A percentile compares a stretch with the other conserved stretches of the same genome.
phyloP scores from a whole-genome alignment of 805 yeast genomes.

The Lachancea quebecensis region DNA sequence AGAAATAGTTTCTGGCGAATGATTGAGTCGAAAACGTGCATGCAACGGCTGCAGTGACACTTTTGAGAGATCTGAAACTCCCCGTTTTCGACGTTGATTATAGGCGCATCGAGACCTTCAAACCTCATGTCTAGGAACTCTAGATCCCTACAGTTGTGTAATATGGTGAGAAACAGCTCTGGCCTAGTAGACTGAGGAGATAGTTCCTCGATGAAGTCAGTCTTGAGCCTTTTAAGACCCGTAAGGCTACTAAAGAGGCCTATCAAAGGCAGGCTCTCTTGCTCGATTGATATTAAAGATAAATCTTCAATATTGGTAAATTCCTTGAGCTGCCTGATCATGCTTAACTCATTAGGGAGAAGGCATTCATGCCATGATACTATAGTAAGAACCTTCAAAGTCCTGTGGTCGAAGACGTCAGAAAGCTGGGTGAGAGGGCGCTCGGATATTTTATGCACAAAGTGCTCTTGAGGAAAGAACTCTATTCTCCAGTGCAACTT shows the following conservation, averaged over 20 bases:
- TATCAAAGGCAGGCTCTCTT: conserved; percentile 29
- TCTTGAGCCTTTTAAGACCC: conserved; percentile 33
- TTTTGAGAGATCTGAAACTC: conserved; percentile 27
- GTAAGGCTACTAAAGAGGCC: conserved; percentile 26
- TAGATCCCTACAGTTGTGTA: conserved; percentile 30
- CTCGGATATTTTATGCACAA: conserved; percentile 15
- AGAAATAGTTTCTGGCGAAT: conserved; percentile 32
- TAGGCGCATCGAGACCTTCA: conserved; percentile 29
- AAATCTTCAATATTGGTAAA: conserved; percentile 34
- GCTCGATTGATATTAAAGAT: conserved; percentile 36
- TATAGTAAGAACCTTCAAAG: conserved; percentile 33
- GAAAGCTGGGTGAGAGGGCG: conserved; percentile 23
- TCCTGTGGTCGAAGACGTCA: conserved; percentile 33
- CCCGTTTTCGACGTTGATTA: conserved; percentile 21
- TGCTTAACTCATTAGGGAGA: conserved; percentile 29
- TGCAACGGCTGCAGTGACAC: conserved; percentile 28
- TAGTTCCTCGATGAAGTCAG: conserved; percentile 35
- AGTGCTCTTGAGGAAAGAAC: conserved; percentile 29
- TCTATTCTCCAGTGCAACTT: conserved; percentile 40
- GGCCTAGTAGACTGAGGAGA: conserved; percentile 30
- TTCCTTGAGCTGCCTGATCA: conserved; percentile 34
- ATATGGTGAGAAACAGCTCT: conserved; percentile 31
- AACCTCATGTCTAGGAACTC: conserved; percentile 36
- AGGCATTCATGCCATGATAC: conserved; percentile 39
- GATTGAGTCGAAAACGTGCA: conserved; percentile 27